Percentiles rank a stretch among this genome's conserved stretches.
These are phyloP conservation scores for Emergomyces orientalis DNA, from an alignment of 2,329 filamentous ascomycete species.

Conservation along the genomic window DNA sequence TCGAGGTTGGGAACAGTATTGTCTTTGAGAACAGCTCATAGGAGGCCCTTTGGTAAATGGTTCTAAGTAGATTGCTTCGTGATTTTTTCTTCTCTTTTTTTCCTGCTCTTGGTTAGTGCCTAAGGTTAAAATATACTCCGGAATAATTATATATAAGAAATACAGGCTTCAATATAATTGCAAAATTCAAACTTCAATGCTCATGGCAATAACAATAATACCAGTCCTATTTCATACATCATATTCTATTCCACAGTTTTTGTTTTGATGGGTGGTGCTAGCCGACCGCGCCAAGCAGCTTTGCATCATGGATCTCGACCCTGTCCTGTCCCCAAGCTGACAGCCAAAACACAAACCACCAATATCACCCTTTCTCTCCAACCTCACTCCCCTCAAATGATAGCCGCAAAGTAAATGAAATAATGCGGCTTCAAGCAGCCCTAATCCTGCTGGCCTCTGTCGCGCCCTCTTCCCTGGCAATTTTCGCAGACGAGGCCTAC, in stretches of 20 bases:
- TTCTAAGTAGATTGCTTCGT: neutral
- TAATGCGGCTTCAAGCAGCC: conserved; percentile 36
- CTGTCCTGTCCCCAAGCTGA: neutral
- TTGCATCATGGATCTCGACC: conserved; percentile 7
- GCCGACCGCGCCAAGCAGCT: neutral
- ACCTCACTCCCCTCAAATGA: conserved; percentile 24
- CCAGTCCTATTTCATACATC: no score
- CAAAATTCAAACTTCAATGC: neutral
- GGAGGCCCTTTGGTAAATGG: neutral
- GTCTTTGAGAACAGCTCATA: conserved; percentile 32
- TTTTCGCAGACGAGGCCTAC: conserved; percentile 86
- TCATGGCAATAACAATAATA: neutral
- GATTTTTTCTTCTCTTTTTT: neutral
- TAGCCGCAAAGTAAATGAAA: conserved; percentile 21
- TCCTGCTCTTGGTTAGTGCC: neutral
- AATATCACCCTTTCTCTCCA: neutral
- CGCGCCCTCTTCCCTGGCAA: conserved; percentile 48
- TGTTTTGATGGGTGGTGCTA: neutral
- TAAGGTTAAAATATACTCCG: neutral
- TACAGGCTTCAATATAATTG: neutral
- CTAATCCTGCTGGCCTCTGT: conserved; percentile 35
- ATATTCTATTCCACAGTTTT: no score
- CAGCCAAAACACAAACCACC: neutral
- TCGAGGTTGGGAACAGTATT: conserved; percentile 46
- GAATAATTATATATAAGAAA: neutral